Evolutionary conservation across 1,139 yeast genomes (phyloP).

Genomic region (Blastobotrys apis): DNA sequence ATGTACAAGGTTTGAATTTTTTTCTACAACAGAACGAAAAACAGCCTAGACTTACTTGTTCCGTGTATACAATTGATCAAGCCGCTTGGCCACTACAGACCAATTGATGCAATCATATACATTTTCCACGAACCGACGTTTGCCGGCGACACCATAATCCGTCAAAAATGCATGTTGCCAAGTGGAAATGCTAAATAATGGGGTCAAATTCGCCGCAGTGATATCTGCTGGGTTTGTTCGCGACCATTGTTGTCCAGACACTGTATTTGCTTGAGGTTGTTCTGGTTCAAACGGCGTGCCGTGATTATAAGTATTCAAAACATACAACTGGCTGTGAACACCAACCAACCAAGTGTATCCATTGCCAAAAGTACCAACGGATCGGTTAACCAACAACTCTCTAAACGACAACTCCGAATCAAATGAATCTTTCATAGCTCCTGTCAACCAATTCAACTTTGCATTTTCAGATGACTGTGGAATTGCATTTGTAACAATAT

Average conservation of each 20-base stretch:
- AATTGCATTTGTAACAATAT: conserved; percentile 21
- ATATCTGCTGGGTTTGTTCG: conserved; percentile 8
- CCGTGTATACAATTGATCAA: conserved; percentile 4
- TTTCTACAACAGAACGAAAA: background rate
- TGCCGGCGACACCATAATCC: conserved; percentile 85
- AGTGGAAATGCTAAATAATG: conserved; percentile 69
- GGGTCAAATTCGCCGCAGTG: conserved; percentile 43
- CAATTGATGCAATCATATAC: conserved; percentile 82
- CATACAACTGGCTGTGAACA: conserved; percentile 48
- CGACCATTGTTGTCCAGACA: conserved; percentile 14
- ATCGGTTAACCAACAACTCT: conserved; percentile 52
- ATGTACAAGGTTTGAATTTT: no score
- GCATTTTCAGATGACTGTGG: conserved; percentile 11
- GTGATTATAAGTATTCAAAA: conserved; percentile 70
- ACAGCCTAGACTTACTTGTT: no score
- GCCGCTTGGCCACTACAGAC: conserved; percentile 54
- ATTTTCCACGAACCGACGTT: conserved; percentile 66
- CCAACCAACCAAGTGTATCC: conserved; percentile 88
- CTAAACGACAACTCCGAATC: conserved; percentile 49
- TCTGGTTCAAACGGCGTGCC: conserved; percentile 71
- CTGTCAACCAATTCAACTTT: conserved; percentile 14
- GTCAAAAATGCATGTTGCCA: conserved; percentile 85
- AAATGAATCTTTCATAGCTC: conserved; percentile 35
- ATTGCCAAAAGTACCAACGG: conserved; percentile 61
- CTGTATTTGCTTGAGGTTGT: conserved; percentile 17